Base-by-base conservation (phyloP, 1,284 basidiomycete genomes). In the Leccinum cinnamomeum region DNA sequence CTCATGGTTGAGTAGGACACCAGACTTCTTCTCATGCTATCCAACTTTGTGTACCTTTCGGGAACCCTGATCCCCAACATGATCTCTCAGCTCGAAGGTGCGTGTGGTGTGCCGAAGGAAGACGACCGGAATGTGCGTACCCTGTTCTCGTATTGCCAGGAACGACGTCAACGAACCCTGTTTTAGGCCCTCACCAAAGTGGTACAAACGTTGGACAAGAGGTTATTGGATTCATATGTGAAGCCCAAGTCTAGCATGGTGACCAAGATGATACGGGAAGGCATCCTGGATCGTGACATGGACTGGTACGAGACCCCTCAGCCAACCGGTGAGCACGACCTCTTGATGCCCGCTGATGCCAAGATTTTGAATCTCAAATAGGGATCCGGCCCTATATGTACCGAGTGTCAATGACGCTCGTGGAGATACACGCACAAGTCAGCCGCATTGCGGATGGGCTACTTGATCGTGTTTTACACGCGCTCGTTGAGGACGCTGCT, bases 321-420 rank as follows among this genome's bases (percentile, higher is more conserved):
- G 70, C 97, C 96, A 2, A 89, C 86, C 68, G 93, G 94, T 93
- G 68, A 63, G 84, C 72, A 58, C 16, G 14, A 16, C 14, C 2
- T 35, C 58, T 46, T 25, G 35, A 39, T 35, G 16, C 39, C 39
- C n/a, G 39, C 6, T 30, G 28, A 44, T 54, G 11, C n/a, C 33
- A 41, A 1, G 44, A 8, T 11, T 50, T 50, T 61, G 54, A 68
- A 57, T 54, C 18, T 6, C 25, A 7, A 41, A 41, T 74, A 95
- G 95, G 96, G 77, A 95, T 99, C 62, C 89, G 97, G 60, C 84
- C 93, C 20, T 99, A 97, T 77, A 93, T 99, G 84, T 97, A 92
- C 79, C 89, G 94, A 70, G 86, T 89, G 7, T 81, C 98, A 59
- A 87, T 98, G 74, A 87, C 86, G 70, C 84, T 99, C 53, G 97